Base-by-base conservation (phyloP, 2,329 filamentous ascomycete species). In the Phialemonium atrogriseum region DNA sequence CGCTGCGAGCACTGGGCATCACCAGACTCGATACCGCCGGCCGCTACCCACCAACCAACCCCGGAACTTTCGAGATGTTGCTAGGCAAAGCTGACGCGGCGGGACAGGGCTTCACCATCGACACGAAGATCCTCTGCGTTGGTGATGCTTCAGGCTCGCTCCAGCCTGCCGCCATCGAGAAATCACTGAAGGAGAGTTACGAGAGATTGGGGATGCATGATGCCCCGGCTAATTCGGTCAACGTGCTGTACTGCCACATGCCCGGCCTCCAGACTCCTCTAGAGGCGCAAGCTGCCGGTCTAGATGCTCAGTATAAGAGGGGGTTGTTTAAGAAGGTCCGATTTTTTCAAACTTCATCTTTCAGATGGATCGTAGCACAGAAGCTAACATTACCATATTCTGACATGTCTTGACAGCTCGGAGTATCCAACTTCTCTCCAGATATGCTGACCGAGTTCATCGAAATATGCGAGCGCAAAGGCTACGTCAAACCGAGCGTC, bases 401-500 rank as follows among this genome's bases (percentile, higher is more conserved):
- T n/a, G n/a, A n/a, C n/a, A n/a, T n/a, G n/a, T n/a, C n/a, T n/a
- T n/a, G n/a, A n/a, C n/a, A 19, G 26, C 20, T 27, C 26, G 16
- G 26, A 15, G 6, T 27, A n/a, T 27, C 26, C 7, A 18, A 27
- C 15, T 27, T 27, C 10, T 13, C 10, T 5, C 26, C 26, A 2
- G 26, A 17, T 2, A 15, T 19, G 10, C 17, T 35, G 15, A 12
- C 11, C 20, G 6, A 12, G n/a, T 32, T 20, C 21, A 34, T 41
- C 24, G 32, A 27, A 18, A 39, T 39, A 13, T 41, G 35, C 27
- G 36, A 43, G 18, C 21, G 28, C 10, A 25, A 35, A 7, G 37
- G 30, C 24, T 40, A 39, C 23, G 22, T 40, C 11, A 34, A 36
- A 29, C 39, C 39, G 6, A 34, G 16, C n/a, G 39, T 34, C 11